These are phyloP conservation scores for Tylopilus sp. DNA, from an alignment of 1,284 basidiomycete species.

Conservation along the genomic window DNA sequence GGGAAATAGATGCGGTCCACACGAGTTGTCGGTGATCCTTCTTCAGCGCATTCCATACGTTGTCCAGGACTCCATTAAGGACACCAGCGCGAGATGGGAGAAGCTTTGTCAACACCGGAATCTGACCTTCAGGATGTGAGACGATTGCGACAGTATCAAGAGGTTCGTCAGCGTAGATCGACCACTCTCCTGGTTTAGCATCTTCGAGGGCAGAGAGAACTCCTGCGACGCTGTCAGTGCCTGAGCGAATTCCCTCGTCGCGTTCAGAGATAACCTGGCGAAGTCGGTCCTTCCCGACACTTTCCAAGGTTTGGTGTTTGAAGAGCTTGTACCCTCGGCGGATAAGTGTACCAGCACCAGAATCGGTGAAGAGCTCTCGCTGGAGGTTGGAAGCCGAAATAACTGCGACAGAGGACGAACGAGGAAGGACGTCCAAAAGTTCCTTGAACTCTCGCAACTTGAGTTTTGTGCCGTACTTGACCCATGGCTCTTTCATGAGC, in stretches of 20 bases:
- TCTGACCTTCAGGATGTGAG: slow-evolving; percentile 90
- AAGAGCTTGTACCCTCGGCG: slow-evolving; percentile 98
- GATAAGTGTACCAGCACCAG: slow-evolving; percentile 97
- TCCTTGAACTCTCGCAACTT: slow-evolving; percentile 99
- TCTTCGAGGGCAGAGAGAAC: slow-evolving; percentile 87
- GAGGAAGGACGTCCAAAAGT: slow-evolving; percentile 97
- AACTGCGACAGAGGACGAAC: slow-evolving; percentile 98
- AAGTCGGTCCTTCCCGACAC: slow-evolving; percentile 92
- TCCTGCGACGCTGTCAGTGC: slow-evolving; percentile 90
- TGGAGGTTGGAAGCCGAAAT: slow-evolving; percentile 95
- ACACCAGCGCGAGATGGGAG: slow-evolving; percentile 90
- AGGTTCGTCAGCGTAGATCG: slow-evolving; percentile 98
- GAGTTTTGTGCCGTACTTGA: slow-evolving; percentile 99
- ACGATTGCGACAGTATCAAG: slow-evolving; percentile 97
- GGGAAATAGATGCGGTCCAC: slow-evolving; percentile 92
- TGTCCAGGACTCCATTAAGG: slow-evolving; percentile 96
- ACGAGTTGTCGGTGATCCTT: slow-evolving; percentile 96
- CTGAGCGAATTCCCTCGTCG: slow-evolving; percentile 91
- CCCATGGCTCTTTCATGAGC: slow-evolving; percentile 99
- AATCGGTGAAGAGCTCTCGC: slow-evolving; percentile 99
- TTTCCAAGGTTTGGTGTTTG: slow-evolving; percentile 86
- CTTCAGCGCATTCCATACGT: slow-evolving; percentile 95
- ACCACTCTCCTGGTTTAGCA: slow-evolving; percentile 74
- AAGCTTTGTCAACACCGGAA: slow-evolving; percentile 94
- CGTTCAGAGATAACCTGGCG: slow-evolving; percentile 95